Base-by-base conservation (phyloP, 768 basidiomycete genomes). In the Phaeotremella skinneri region DNA sequence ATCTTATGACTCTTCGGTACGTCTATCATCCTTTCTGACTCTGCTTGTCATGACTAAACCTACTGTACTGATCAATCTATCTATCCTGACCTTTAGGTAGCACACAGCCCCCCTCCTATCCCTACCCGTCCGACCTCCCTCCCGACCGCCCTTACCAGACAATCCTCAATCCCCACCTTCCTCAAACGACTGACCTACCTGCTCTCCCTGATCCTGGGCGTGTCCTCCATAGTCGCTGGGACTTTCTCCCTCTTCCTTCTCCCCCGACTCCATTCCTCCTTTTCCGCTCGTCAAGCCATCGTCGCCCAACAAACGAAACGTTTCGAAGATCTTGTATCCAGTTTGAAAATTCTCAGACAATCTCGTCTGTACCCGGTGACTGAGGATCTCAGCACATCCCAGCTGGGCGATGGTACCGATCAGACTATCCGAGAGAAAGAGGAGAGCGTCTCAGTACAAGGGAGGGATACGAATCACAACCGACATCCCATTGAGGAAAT, bases 251-350 rank as follows among this genome's bases (percentile, higher is more conserved):
- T 42, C 14, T 68, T 74, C 47, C 45, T 76, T 14, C 57, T 76
- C 0, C 75, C 75, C 3, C 58, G 72, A 1, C 55, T 76, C n/a
- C 74, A 75, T 49, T 68, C 75, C 2, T 66, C 60, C 5, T 76
- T 73, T 57, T 75, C 75, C 4, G 75, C 75, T 4, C 31, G 75
- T 23, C 61, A 70, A 34, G 73, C 64, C 2, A 39, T 76, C 11
- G 63, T 69, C 5, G 65, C 69, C 16, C 70, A 70, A 47, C 75
- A 76, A 50, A 17, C 56, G 2, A 45, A 56, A 2, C 48, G 68
- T 14, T 14, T 62, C 25, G 29, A 13, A 4, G 34, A 31, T 6
- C 37, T 76, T 0, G 26, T 68, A 0, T 29, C 31, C 4, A 34
- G 57, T 6, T 16, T 76, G 25, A 68, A 50, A 34, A 32, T 31